These are phyloP conservation scores for Penicillium daleae DNA, from an alignment of 495 filamentous ascomycete species.

Conservation along the genomic window DNA sequence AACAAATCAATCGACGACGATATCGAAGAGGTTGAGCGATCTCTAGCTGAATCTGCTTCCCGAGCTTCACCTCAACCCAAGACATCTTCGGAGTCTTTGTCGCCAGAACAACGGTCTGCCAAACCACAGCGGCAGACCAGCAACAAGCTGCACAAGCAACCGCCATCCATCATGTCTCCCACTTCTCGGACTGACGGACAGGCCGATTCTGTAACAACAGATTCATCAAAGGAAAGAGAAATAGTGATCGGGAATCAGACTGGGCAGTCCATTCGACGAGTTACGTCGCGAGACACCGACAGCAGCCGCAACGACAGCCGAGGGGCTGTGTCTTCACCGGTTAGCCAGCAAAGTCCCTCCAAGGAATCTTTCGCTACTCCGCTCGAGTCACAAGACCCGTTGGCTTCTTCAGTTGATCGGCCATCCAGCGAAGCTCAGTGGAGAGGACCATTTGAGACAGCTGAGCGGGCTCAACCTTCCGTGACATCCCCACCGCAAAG, in stretches of 20 bases:
- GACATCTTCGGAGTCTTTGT: constrained; percentile 52
- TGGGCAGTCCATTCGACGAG: constrained; percentile 45
- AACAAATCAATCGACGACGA: constrained; percentile 69
- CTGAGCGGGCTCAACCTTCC: constrained; percentile 21
- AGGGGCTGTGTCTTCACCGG: constrained; percentile 24
- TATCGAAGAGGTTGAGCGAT: constrained; percentile 63
- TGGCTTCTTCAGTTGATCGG: constrained; percentile 35
- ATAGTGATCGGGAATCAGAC: constrained; percentile 15
- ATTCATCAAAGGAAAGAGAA: constrained; percentile 18
- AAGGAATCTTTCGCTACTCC: constrained; percentile 36
- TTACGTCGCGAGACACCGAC: constrained; percentile 39
- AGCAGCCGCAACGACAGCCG: constrained; percentile 28
- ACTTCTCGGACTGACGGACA: constrained; percentile 5
- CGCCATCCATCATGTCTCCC: constrained; percentile 15
- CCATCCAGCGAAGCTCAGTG: constrained; percentile 32
- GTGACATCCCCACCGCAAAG: constrained; percentile 43
- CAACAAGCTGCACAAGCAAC: constrained; percentile 29
- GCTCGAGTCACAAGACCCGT: constrained; percentile 24
- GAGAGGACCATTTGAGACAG: constrained; percentile 20
- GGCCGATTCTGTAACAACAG: constrained; percentile 21
- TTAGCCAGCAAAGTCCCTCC: constrained; percentile 26
- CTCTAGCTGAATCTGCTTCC: constrained; percentile 55
- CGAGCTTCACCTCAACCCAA: constrained; percentile 56
- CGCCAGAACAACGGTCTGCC: constrained; percentile 37
- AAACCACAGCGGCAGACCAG: constrained; percentile 76